Base-by-base conservation (phyloP, 768 basidiomycete genomes). In the Mrakia hoshinonis region DNA sequence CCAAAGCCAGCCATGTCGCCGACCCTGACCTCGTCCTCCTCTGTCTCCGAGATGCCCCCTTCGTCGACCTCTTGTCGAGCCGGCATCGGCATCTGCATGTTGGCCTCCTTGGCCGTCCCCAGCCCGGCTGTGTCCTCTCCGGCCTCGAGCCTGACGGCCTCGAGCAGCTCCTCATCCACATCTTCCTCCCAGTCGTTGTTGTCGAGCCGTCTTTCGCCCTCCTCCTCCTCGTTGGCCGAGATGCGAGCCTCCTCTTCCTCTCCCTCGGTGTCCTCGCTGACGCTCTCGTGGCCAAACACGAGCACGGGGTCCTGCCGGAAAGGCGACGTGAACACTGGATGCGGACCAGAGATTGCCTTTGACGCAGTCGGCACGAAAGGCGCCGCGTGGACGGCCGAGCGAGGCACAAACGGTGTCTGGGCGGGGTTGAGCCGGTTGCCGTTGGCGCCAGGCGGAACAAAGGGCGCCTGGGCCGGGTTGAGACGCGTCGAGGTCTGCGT, bases 1-100 rank as follows among this genome's bases (percentile, higher is more conserved):
- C 58, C 34, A 22, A 61, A 61, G 31, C 58, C 58, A 38, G n/a
- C 31, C 58, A 61, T 38, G 36, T 61, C 58, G 15, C 58, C 58
- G n/a, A 61, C 58, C 58, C 36, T 61, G 31, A 61, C 58, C 22
- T 58, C 55, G 26, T 34, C 29, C 1, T 4, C n/a, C 58, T 39
- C 18, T 20, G 11, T 22, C 15, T 10, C 11, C 5, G 22, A 20
- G 22, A 1, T 31, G 12, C 13, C 55, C 34, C 3, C 9, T 22
- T 61, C 34, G 4, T 36, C 58, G 10, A 18, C 29, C 31, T 29
- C 55, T 13, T 26, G 55, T 52, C 51, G 4, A 4, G n/a, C 18
- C 15, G 55, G 26, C 31, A 9, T 22, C 58, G 20, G 18, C 34
- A 34, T 4, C 34, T 6, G 13, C 31, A n/a, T 22, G 31, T 55